Base-by-base conservation (phyloP, 345 rosid species). In the Murraya koenigii region DNA sequence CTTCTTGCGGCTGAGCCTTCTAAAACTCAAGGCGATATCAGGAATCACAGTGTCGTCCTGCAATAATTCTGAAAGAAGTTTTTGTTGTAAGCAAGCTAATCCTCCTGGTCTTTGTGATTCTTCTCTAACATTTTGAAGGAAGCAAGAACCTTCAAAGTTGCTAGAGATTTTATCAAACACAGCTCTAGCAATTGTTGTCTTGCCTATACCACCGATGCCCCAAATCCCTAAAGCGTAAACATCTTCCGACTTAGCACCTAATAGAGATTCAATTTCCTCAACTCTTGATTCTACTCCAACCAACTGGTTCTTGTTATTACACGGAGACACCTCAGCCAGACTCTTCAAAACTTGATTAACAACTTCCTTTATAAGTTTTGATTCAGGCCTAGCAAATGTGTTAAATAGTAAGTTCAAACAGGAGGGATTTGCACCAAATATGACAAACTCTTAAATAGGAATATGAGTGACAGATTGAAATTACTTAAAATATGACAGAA, bases 1-100 rank as follows among this genome's bases (percentile, higher is more conserved):
- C 64, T 17, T 85, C 54, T 71, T 75, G 36, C 32, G 13, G 41
- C 71, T 52, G 66, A 81, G 77, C 76, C 77, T n/a, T 39, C 11
- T 74, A 58, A 20, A 65, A 36, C 41, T 64, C 54, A 81, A 73
- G 30, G 47, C 72, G 0, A 78, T 32, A 61, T 66, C 60, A 1
- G 60, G 63, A 15, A 66, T 5, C 20, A n/a, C 69, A 14, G 78
- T 78, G 20, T 75, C 59, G 3, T 74, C 72, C 66, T 66, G 64
- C 32, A 80, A 60, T 49, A 70, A 0, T 60, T 23, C 8, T 36
- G 63, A 78, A 23, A 73, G 13, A 62, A 80, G 75, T 15, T 52
- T n/a, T 0, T 69, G n/a, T 25, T 61, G 65, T 5, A 80, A 77
- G 15, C 22, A 26, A 15, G 41, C 33, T 39, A 65, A 64, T 32